Conservation (phyloP, 1,139 yeast species). For the Komagataea norvegica region DNA sequence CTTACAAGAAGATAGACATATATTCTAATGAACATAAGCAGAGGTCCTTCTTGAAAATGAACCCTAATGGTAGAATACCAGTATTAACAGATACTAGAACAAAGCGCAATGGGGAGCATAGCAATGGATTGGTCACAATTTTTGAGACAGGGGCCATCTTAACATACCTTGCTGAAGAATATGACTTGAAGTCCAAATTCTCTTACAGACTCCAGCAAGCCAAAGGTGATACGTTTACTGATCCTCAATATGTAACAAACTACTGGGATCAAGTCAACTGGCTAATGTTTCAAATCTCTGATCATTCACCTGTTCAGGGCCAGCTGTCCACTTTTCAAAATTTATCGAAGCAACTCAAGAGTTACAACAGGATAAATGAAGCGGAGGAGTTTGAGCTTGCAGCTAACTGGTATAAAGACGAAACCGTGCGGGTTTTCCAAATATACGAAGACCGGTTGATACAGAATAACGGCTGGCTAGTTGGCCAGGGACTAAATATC, state of each 20-base stretch:
- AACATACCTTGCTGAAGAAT: conserved; percentile 47
- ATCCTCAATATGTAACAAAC: conserved; percentile 40
- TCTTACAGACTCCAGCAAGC: conserved; percentile 47
- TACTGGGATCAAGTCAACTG: conserved; percentile 48
- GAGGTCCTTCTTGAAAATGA: conserved; percentile 43
- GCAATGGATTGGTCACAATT: conserved; percentile 33
- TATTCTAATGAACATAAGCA: conserved; percentile 37
- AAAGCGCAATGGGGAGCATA: conserved; percentile 34
- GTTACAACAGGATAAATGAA: conserved; percentile 19
- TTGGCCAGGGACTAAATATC: conserved; percentile 48
- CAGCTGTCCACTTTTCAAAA: conserved; percentile 43
- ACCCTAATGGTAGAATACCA: conserved; percentile 51
- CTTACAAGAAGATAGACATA: conserved; percentile 35
- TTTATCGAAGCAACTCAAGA: conserved; percentile 38
- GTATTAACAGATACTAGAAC: conserved; percentile 39
- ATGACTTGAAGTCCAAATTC: conserved; percentile 44
- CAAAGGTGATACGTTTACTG: conserved; percentile 41
- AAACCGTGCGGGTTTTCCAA: conserved; percentile 44
- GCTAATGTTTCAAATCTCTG: conserved; percentile 47
- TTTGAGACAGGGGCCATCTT: conserved; percentile 59
- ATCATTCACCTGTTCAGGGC: conserved; percentile 53
- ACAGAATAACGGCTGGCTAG: conserved; percentile 44
- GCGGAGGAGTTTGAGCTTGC: conserved; percentile 30
- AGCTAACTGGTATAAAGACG: conserved; percentile 42
- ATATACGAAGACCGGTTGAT: conserved; percentile 50